These are phyloP conservation scores for Gyrodon lividus DNA, from an alignment of 768 basidiomycete genomes.

Conservation along the genomic window DNA sequence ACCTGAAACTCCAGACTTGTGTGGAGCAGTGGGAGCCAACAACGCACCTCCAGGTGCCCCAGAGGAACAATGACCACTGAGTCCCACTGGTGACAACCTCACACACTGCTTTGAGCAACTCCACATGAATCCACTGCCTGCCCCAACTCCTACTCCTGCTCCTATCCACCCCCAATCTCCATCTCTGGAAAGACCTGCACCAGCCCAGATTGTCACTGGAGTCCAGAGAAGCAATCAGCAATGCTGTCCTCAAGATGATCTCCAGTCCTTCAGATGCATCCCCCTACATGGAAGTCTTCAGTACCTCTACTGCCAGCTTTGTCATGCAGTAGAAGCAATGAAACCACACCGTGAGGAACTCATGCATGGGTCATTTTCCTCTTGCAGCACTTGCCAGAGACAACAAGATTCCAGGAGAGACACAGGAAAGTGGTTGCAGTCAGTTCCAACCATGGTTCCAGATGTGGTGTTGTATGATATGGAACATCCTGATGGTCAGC, in stretches of 20 bases:
- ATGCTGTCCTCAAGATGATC: neutral
- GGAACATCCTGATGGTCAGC: slow-evolving; percentile 2
- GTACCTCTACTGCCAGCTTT: slow-evolving; percentile 8
- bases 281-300: slow-evolving; percentile 11
- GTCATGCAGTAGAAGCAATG: slow-evolving; percentile 1
- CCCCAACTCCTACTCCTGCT: no score
- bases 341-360: neutral
- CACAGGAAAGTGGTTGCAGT: neutral
- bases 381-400: neutral
- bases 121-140: no score
- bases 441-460: slow-evolving; percentile 4
- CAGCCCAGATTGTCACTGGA: no score
- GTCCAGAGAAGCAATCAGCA: no score
- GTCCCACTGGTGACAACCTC: no score
- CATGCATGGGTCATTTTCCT: slow-evolving; percentile 2
- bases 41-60: no score
- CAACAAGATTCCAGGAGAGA: neutral
- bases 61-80: no score
- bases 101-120: no score
- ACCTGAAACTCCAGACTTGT: no score
- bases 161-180: no score
- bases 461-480: slow-evolving; percentile 13
- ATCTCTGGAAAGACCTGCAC: no score
- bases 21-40: no score
- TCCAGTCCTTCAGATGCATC: neutral